Percentiles rank a stretch among this genome's conserved stretches.
Evolutionary conservation across 495 filamentous ascomycete genomes (phyloP).

Genomic region (Chaetomium cochliodes): DNA sequence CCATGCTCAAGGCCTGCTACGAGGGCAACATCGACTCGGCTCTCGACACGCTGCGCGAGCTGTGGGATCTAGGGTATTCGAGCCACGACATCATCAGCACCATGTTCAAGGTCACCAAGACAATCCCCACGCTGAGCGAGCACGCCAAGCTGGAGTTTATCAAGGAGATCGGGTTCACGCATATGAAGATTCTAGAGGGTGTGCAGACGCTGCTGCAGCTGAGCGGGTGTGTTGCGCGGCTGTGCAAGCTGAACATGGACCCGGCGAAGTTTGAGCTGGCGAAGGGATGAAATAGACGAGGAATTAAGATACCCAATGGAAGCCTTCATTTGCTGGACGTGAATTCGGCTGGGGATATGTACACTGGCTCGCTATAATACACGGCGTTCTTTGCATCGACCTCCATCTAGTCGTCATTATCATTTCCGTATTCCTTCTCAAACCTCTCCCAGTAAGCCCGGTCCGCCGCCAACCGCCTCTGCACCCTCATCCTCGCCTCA

Average conservation of each 20-base stretch:
- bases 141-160: conserved; percentile 95
- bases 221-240: conserved; percentile 81
- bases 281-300: conserved; percentile 24
- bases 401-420: conserved; percentile 33
- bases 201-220: conserved; percentile 93
- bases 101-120: conserved; percentile 99
- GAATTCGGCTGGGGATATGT: conserved; percentile 1
- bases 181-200: conserved; percentile 97
- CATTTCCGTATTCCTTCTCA: conserved; percentile 43
- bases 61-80: conserved; percentile 93
- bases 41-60: conserved; percentile 80
- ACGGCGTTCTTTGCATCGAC: not conserved
- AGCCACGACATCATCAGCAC: conserved; percentile 97
- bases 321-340: not conserved
- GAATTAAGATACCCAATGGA: conserved; percentile 17
- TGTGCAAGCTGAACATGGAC: conserved; percentile 95
- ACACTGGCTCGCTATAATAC: not conserved
- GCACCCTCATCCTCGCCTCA: conserved; percentile 59
- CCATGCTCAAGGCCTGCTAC: conserved; percentile 95
- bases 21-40: conserved; percentile 87
- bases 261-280: conserved; percentile 72
- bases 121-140: conserved; percentile 82
- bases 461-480: conserved; percentile 61
- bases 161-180: conserved; percentile 96
- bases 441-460: conserved; percentile 59